phyloP scores from a whole-genome alignment of 1,284 basidiomycete genomes.

The Phaffia rhodozyma region DNA sequence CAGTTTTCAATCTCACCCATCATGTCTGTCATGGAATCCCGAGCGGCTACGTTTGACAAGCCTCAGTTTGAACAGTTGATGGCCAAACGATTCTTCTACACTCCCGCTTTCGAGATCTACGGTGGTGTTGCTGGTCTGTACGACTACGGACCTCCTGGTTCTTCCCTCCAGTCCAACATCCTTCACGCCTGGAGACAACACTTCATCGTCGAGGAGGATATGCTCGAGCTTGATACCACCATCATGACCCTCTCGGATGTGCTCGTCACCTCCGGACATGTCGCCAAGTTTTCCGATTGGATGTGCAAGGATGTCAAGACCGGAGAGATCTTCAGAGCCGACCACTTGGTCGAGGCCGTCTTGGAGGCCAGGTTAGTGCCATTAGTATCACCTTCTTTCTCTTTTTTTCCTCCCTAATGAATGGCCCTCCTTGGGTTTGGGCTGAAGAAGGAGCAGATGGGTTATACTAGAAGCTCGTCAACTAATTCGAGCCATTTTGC shows the following conservation, averaged over 20 bases:
- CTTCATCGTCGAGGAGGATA: conserved; percentile 97
- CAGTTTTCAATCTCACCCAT: too few species aligned
- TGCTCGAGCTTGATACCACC: conserved; percentile 97
- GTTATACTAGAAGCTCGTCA: not conserved
- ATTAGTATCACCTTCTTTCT: not conserved
- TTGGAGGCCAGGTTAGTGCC: conserved; percentile 50
- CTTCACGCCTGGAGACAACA: conserved; percentile 94
- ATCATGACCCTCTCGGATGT: conserved; percentile 93
- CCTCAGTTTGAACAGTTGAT: conserved; percentile 72
- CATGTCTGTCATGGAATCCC: too few species aligned
- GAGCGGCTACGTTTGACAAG: conserved; percentile 57
- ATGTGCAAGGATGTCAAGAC: conserved; percentile 95
- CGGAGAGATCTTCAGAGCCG: conserved; percentile 91
- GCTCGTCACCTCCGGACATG: conserved; percentile 95
- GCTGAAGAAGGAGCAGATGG: not conserved
- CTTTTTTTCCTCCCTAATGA: too few species aligned
- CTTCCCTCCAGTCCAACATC: conserved; percentile 92
- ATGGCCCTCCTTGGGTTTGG: too few species aligned
- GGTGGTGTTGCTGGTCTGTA: conserved; percentile 93
- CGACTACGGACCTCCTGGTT: conserved; percentile 91
- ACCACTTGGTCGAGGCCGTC: conserved; percentile 91
- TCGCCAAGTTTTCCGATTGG: conserved; percentile 97
- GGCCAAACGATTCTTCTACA: conserved; percentile 91
- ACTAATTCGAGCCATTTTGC: not conserved
- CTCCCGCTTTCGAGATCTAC: conserved; percentile 97